Evolutionary conservation across 2,329 filamentous ascomycete species (phyloP).

Genomic region (Cladobotryum protrusum): DNA sequence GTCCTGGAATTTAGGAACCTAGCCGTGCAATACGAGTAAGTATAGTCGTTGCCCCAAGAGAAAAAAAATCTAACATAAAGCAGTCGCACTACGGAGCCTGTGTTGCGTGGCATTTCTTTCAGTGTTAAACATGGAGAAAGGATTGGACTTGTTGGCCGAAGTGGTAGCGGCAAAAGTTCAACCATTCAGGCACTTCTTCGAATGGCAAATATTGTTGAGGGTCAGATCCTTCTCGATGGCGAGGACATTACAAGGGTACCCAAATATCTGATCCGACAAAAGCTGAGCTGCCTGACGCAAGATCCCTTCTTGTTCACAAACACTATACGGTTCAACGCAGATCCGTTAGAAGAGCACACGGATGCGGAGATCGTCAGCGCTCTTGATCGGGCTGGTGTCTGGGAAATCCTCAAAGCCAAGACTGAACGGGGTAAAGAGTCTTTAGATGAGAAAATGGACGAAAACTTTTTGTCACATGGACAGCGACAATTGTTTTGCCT

Average conservation of each 20-base stretch:
- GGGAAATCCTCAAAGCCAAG: constrained; percentile 34
- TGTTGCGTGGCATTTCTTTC: constrained; percentile 26
- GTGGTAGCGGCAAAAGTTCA: constrained; percentile 31
- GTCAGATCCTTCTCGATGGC: constrained; percentile 40
- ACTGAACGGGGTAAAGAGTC: constrained; percentile 24
- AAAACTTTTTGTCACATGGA: constrained; percentile 31
- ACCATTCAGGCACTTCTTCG: constrained; percentile 41
- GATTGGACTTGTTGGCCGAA: constrained; percentile 40
- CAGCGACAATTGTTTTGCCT: constrained; percentile 29
- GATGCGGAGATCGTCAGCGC: constrained; percentile 39
- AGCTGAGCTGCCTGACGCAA: constrained; percentile 44
- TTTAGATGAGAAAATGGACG: constrained; percentile 29
- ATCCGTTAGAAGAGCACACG: constrained; percentile 33
- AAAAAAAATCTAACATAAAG: not conserved
- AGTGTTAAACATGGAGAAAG: constrained; percentile 29
- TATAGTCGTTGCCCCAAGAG: not conserved
- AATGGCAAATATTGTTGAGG: constrained; percentile 39
- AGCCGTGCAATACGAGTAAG: constrained; percentile 24
- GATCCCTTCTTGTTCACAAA: constrained; percentile 46
- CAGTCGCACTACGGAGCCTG: constrained; percentile 18
- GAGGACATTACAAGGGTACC: constrained; percentile 29
- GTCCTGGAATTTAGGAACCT: constrained; percentile 18
- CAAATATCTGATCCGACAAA: constrained; percentile 21
- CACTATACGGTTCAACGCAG: constrained; percentile 44
- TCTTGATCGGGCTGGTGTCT: constrained; percentile 42